phyloP scores from a whole-genome alignment of 176 grass and related monocot genomes.

The Triticum aestivum region DNA sequence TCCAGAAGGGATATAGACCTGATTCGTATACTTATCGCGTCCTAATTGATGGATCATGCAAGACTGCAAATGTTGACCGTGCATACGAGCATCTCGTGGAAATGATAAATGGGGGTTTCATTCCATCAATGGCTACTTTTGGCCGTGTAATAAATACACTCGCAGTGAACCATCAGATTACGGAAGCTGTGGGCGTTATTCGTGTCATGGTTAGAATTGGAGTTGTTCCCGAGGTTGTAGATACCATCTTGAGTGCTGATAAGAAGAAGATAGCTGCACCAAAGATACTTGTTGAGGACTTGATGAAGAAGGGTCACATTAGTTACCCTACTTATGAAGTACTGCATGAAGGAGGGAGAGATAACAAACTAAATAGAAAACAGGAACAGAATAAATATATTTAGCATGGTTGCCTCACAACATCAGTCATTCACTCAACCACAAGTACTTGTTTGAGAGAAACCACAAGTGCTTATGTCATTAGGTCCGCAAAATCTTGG shows the following conservation, averaged over 20 bases:
- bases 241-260: conserved; percentile 80
- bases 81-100: conserved; percentile 59
- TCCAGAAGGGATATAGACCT: conserved; percentile 54
- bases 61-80: conserved; percentile 54
- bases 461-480: conserved; percentile 17
- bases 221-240: conserved; percentile 65
- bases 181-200: conserved; percentile 68
- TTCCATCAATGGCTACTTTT: conserved; percentile 75
- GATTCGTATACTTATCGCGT: conserved; percentile 78
- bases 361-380: conserved; percentile 65
- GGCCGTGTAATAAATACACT: conserved; percentile 78
- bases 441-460: not conserved
- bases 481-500: conserved; percentile 8
- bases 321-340: conserved; percentile 84
- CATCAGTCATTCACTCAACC: conserved; percentile 7
- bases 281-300: conserved; percentile 94
- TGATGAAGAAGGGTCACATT: conserved; percentile 92
- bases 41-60: conserved; percentile 81
- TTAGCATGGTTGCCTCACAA: conserved; percentile 8
- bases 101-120: conserved; percentile 69
- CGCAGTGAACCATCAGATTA: conserved; percentile 42
- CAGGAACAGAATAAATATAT: conserved; percentile 3
- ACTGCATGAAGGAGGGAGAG: conserved; percentile 88
- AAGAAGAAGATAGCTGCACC: conserved; percentile 94
- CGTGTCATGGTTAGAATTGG: conserved; percentile 70